Evolutionary conservation across 768 basidiomycete species (phyloP), one percentile per base, ranked within the genome.

Genomic region (Macrolepiota albuminosa): DNA sequence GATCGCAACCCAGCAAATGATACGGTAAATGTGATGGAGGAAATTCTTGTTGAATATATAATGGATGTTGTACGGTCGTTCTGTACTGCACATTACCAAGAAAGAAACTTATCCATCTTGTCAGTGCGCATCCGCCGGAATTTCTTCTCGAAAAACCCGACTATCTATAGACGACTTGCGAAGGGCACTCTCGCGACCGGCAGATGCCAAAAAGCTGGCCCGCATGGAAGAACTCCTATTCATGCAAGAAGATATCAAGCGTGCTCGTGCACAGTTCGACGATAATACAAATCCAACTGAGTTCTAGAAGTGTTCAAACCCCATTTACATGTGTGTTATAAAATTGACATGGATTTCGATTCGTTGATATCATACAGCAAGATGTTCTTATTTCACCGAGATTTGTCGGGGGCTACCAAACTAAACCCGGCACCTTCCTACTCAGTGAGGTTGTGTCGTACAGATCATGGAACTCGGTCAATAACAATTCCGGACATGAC

Each of bases 211-310:
- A 74, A 95, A 95, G 71, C 81, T 95, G 26, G 93, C 93, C 18
- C 81, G 94, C 58, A 87, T 95, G 85, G 93, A 96, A 70, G 94
- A 96, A 69, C 74, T 96, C 39, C 69, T 95, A 37, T 93, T 93
- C 77, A 93, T 94, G 89, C 91, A 94, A 70, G 92, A 93, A 69
- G 93, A 94, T 66, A 95, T 95, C 73, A 91, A 93, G 70, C 85
- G 92, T 9, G 93, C 92, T 4, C 83, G 88, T 48, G 86, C 85
- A 11, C 88, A 92, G 68, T 93, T 93, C 63, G 84, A 73, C 9
- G 78, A 79, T 51, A 70, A 75, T 33, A 72, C 75, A 56, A 73
- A 75, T 56, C 71, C 82, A 53, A 80, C 67, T 61, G 80, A 81
- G 53, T 79, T 80, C 64, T 81, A 72, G 72, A 43, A 57, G 29